Conservation (phyloP, 495 filamentous ascomycete species). For the Copromyces sp. region DNA sequence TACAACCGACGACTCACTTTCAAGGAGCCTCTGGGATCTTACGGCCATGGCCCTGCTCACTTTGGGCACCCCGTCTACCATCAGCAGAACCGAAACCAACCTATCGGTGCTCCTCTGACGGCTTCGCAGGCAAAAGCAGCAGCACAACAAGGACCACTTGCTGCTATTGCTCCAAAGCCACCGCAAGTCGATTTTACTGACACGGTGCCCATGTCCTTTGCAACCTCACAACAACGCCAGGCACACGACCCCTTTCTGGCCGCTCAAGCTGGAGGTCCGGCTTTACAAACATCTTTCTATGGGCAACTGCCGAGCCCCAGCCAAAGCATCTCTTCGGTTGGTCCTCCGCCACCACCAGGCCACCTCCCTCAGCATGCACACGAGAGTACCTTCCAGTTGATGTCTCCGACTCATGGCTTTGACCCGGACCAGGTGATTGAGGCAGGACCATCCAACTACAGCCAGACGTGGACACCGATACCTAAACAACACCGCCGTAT, state of each 20-base stretch:
- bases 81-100: constrained; percentile 13
- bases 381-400: background rate
- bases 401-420: background rate
- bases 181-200: constrained; percentile 24
- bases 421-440: background rate
- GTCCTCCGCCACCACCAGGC: background rate
- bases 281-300: background rate
- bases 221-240: constrained; percentile 8
- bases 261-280: background rate
- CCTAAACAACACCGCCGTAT: background rate
- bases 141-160: constrained; percentile 17
- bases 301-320: background rate
- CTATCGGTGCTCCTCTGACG: constrained; percentile 14
- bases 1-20: constrained; percentile 91
- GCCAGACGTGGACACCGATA: background rate
- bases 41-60: constrained; percentile 16
- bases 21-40: constrained; percentile 72
- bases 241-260: constrained; percentile 1
- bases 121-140: constrained; percentile 12
- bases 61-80: constrained; percentile 19
- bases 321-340: background rate
- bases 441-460: background rate
- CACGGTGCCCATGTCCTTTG: constrained; percentile 6
- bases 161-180: constrained; percentile 26
- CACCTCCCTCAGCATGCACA: background rate